Percentiles rank a stretch among this genome's conserved stretches.
Evolutionary conservation across 768 basidiomycete species (phyloP).

Genomic region (Mycena capillaripes): DNA sequence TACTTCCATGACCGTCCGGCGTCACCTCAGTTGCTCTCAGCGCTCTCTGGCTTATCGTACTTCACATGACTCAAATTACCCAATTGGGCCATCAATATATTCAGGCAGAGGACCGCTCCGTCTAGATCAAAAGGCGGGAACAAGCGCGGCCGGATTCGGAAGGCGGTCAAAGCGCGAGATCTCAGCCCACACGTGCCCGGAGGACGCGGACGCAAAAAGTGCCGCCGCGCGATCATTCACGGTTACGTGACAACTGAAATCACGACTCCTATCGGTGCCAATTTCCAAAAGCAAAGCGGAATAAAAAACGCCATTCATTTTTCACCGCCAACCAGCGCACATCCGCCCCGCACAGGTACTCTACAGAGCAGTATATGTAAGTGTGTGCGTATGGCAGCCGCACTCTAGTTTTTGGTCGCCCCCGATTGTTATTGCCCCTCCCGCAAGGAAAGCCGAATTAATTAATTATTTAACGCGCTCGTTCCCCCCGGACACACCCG

Average conservation of each 20-base stretch:
- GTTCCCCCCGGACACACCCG: neutral
- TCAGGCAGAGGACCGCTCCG: too few species aligned
- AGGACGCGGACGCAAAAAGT: too few species aligned
- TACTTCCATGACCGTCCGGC: too few species aligned
- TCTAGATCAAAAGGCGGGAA: too few species aligned
- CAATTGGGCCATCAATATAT: too few species aligned
- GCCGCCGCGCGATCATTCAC: neutral
- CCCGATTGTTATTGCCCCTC: neutral
- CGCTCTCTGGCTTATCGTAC: too few species aligned
- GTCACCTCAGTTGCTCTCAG: too few species aligned
- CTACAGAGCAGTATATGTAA: constrained; percentile 13
- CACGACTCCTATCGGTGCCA: neutral
- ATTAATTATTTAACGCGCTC: neutral
- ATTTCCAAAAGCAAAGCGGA: too few species aligned
- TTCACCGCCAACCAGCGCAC: constrained; percentile 23
- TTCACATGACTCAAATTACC: too few species aligned
- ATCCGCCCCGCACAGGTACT: constrained; percentile 23
- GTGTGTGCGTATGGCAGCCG: neutral
- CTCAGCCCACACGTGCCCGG: too few species aligned
- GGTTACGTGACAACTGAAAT: too few species aligned
- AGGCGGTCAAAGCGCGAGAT: neutral
- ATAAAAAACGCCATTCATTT: constrained; percentile 31
- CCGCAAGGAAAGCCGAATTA: constrained; percentile 9
- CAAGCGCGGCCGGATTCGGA: neutral
- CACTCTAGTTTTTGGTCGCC: constrained; percentile 17